Percentiles rank a stretch among this genome's conserved stretches.
Conservation (phyloP, 768 basidiomycete species). For the Scleroderma bovista region DNA sequence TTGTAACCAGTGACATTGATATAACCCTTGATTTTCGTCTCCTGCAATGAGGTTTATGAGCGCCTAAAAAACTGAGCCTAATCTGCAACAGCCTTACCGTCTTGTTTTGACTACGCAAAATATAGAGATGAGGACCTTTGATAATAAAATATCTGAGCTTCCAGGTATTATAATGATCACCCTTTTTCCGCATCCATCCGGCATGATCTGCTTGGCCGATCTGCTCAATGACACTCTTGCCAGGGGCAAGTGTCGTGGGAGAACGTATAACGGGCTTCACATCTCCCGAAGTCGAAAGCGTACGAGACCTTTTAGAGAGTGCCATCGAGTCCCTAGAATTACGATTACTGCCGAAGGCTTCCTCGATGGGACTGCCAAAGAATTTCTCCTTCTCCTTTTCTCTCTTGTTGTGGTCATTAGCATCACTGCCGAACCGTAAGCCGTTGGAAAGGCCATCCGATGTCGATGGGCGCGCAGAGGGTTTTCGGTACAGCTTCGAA, state of each 20-base stretch:
- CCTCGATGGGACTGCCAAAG: slow-evolving; percentile 7
- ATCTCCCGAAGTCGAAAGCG: slow-evolving; percentile 20
- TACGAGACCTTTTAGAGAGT: slow-evolving; percentile 52
- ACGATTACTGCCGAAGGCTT: slow-evolving; percentile 10
- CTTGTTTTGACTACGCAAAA: slow-evolving; percentile 69
- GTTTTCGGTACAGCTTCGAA: slow-evolving; percentile 45
- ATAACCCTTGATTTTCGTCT: slow-evolving; percentile 95
- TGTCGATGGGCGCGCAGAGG: slow-evolving; percentile 37
- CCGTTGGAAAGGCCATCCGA: slow-evolving; percentile 30
- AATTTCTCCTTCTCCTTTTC: slow-evolving; percentile 16
- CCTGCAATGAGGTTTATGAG: slow-evolving; percentile 39
- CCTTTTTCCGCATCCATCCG: slow-evolving; percentile 96
- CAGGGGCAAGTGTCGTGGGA: slow-evolving; percentile 44
- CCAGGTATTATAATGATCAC: slow-evolving; percentile 90
- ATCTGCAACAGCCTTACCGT: slow-evolving; percentile 17
- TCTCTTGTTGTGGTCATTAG: slow-evolving; percentile 20
- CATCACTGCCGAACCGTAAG: slow-evolving; percentile 18
- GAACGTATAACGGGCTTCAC: slow-evolving; percentile 14
- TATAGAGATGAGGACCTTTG: slow-evolving; percentile 89
- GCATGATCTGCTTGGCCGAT: slow-evolving; percentile 86
- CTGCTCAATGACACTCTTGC: slow-evolving; percentile 77
- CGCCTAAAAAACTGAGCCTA: background rate
- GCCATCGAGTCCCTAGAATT: slow-evolving; percentile 33
- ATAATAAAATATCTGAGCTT: slow-evolving; percentile 88
- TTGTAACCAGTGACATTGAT: slow-evolving; percentile 89